Evolutionary conservation across 352 stramenopile genomes (phyloP).

Genomic region (Phytophthora uliginosa): DNA sequence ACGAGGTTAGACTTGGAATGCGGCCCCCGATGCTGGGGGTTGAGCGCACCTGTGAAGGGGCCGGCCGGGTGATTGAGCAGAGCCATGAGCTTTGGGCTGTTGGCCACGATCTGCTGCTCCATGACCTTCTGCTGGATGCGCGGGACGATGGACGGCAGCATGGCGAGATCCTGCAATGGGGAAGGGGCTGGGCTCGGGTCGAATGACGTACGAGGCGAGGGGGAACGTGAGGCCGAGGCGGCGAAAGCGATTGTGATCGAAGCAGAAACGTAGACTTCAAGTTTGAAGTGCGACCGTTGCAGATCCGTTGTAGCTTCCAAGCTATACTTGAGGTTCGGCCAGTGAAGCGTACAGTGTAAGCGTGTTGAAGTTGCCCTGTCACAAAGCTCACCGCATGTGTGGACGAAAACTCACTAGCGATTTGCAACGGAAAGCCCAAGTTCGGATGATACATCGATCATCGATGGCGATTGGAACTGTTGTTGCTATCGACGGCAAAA

Average conservation of each 20-base stretch:
- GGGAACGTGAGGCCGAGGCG: slow-evolving; percentile 1
- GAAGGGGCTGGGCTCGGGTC: slow-evolving; percentile 34
- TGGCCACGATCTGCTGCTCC: slow-evolving; percentile 65
- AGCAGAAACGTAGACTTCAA: slow-evolving; percentile 10
- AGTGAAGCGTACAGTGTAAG: not conserved
- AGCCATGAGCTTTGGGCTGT: slow-evolving; percentile 65
- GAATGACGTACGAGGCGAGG: slow-evolving; percentile 42
- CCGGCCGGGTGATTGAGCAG: slow-evolving; percentile 85
- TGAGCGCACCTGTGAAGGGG: slow-evolving; percentile 67
- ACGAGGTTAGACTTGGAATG: not conserved
- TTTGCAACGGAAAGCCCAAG: not conserved
- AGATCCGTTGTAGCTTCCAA: not conserved
- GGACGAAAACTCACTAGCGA: slow-evolving; percentile 2
- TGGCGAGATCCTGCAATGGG: slow-evolving; percentile 50
- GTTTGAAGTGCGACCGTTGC: slow-evolving; percentile 1
- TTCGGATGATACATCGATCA: too few relatives aligned
- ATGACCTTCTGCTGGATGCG: slow-evolving; percentile 77
- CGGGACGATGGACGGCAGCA: slow-evolving; percentile 78
- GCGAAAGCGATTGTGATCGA: slow-evolving; percentile 18
- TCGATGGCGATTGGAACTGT: too few relatives aligned
- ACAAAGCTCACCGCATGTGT: not conserved
- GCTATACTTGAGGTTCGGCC: not conserved
- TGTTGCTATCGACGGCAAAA: too few relatives aligned
- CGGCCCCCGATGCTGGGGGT: slow-evolving; percentile 37
- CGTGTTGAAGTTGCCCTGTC: not conserved